Base-by-base conservation (phyloP, 2,329 filamentous ascomycete genomes). In the Byssoonygena ceratinophila region DNA sequence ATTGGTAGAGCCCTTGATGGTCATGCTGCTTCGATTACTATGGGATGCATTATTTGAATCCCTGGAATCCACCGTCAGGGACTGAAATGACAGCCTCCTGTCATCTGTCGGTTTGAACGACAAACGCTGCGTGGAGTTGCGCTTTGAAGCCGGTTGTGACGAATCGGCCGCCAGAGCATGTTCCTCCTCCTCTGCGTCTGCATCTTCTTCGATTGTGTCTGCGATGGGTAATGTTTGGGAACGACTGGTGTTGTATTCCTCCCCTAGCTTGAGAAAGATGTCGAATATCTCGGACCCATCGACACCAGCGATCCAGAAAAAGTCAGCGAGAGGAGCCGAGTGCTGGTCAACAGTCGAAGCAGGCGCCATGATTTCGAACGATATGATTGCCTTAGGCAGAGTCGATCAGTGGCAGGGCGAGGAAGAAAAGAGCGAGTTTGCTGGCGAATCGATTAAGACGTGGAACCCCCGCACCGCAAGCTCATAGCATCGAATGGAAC, bases 1-100 rank as follows among this genome's bases (percentile, higher is more conserved):
- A 20, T 66, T 68, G 18, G 65, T 56, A 2, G 66, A 64, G 14
- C 62, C 60, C 59, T 76, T 78, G 62, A 84, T 81, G 16, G 81
- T 84, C 48, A 78, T 68, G 65, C 80, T 83, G 66, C 81, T 83
- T 54, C 81, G 72, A 59, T 82, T 83, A 69, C 81, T 84, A 53
- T 70, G 71, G n/a, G 76, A 68, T 36, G 73, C 71, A 50, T 70
- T 73, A 58, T 67, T 66, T 8, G 49, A 36, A 5, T 51, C 48
- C 18, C 34, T 52, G 12, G 11, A 25, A 18, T 44, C 49, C 11
- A 40, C 48, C 25, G 37, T 14, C 8, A 55, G 39, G 6, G 50
- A 52, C 14, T 47, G 50, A 20, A 46, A 52, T 1, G 50, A 52
- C 4, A 52, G 43, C 6, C 50, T 44, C 18, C 23, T 40, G 22